These are phyloP conservation scores for Candida anutae DNA, from an alignment of 1,139 yeast species.

Conservation along the genomic window DNA sequence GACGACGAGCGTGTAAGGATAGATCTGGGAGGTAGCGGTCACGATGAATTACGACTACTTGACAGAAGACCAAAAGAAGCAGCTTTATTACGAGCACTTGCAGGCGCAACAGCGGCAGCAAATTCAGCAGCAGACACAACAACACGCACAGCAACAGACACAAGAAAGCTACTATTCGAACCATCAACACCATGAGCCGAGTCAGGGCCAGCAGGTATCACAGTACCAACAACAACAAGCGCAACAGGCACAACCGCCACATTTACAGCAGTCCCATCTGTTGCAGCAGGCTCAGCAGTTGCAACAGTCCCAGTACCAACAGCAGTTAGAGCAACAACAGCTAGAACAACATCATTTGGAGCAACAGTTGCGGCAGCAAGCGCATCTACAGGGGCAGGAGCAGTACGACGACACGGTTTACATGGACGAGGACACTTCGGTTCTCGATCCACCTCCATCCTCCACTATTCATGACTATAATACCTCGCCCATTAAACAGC, in stretches of 20 bases:
- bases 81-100: constrained; percentile 19
- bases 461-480: constrained; percentile 5
- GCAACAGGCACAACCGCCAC: constrained; percentile 4
- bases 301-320: constrained; percentile 7
- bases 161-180: not conserved
- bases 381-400: constrained; percentile 5
- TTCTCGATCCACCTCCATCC: constrained; percentile 12
- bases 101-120: constrained; percentile 3
- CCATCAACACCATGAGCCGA: not conserved
- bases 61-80: constrained; percentile 29
- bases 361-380: constrained; percentile 7
- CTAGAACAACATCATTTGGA: constrained; percentile 3
- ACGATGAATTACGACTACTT: constrained; percentile 26
- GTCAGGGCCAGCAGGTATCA: constrained; percentile 11
- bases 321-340: constrained; percentile 8
- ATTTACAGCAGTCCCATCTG: constrained; percentile 4
- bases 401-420: constrained; percentile 21
- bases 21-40: too few species aligned
- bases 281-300: constrained; percentile 8
- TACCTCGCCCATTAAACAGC: too few species aligned
- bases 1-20: too few species aligned
- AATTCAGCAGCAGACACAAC: constrained; percentile 6
- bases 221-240: constrained; percentile 7
- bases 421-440: constrained; percentile 36
- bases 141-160: not conserved